Percentiles rank a stretch among this genome's conserved stretches.
Conservation (phyloP, 1,284 basidiomycete genomes). For the Polyporus tsugae region DNA sequence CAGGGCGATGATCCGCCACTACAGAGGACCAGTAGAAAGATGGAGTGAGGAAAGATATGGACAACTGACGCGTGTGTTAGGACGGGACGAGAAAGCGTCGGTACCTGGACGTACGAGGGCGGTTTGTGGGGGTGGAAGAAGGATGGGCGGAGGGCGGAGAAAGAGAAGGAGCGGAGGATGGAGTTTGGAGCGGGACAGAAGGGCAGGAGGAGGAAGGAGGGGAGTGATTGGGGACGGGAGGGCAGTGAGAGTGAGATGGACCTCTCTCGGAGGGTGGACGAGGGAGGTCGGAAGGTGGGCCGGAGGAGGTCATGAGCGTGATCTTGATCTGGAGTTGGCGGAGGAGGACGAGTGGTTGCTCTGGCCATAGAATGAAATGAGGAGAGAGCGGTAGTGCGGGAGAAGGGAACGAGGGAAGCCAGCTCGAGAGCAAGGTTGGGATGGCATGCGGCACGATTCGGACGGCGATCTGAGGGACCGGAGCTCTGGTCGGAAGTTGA, state of each 20-base stretch:
- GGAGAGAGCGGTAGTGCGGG: background rate
- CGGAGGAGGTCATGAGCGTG: slow-evolving; percentile 7
- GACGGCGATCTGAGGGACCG: slow-evolving; percentile 16
- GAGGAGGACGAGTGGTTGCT: background rate
- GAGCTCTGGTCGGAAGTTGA: slow-evolving; percentile 3
- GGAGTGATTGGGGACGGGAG: slow-evolving; percentile 7
- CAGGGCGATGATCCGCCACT: background rate
- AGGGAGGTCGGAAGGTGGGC: slow-evolving; percentile 11
- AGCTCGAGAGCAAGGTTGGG: background rate
- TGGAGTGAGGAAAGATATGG: background rate
- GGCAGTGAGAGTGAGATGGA: too few species aligned
- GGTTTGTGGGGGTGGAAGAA: too few species aligned
- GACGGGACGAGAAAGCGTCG: background rate
- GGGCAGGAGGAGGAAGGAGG: slow-evolving; percentile 8
- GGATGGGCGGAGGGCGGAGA: background rate
- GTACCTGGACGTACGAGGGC: background rate
- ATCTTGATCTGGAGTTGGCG: background rate
- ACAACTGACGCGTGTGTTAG: background rate
- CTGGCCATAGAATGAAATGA: too few species aligned
- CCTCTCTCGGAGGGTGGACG: too few species aligned
- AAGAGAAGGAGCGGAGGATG: background rate
- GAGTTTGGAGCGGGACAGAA: slow-evolving; percentile 4
- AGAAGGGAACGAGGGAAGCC: background rate
- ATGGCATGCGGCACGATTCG: background rate
- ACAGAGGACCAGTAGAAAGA: background rate